A percentile compares a stretch with the other conserved stretches of the same genome.
Conservation (phyloP, 78 protist genomes). For the Tieghemostelium lacteum region DNA sequence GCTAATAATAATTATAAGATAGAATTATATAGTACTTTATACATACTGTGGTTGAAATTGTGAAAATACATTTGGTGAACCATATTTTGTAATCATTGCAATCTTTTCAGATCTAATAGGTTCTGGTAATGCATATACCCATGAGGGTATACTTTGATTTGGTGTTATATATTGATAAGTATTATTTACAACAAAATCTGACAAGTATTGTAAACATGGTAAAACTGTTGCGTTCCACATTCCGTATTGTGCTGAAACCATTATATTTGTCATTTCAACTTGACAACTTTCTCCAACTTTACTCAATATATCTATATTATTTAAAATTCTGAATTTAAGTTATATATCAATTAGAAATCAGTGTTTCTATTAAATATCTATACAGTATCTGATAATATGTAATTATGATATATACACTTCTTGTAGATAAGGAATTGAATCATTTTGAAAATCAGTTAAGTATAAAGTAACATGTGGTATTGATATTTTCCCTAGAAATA, state of each 20-base stretch:
- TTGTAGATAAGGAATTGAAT: neutral
- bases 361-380: too few species aligned
- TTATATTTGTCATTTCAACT: neutral
- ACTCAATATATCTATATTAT: too few species aligned
- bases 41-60: constrained; percentile 82
- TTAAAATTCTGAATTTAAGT: too few species aligned
- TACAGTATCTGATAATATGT: too few species aligned
- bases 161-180: constrained; percentile 69
- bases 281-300: constrained; percentile 8
- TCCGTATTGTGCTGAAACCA: constrained; percentile 46
- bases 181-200: constrained; percentile 70
- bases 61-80: constrained; percentile 80
- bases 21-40: neutral
- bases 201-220: constrained; percentile 60
- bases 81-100: constrained; percentile 61
- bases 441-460: constrained; percentile 51
- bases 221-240: constrained; percentile 46
- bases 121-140: constrained; percentile 78
- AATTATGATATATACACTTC: neutral
- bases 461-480: constrained; percentile 77
- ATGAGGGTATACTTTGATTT: constrained; percentile 68
- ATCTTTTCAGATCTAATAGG: constrained; percentile 62
- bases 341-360: too few species aligned
- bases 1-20: neutral
- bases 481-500: constrained; percentile 29